Base-by-base conservation (phyloP, 176 grass and related monocot species). In the Lolium perenne region DNA sequence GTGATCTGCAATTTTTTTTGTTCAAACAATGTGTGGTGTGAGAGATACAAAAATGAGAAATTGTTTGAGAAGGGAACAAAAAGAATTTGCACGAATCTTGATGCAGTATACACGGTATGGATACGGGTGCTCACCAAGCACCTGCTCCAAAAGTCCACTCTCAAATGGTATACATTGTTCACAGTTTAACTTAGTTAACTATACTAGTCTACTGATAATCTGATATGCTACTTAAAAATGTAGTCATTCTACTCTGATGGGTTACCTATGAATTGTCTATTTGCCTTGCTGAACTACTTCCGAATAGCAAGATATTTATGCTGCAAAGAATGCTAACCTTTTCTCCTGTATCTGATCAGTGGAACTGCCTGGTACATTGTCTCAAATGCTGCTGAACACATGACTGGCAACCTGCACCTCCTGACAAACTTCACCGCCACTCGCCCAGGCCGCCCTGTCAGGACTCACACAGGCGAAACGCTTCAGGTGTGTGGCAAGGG, bases 401-500 rank as follows among this genome's bases (percentile, higher is more conserved):
- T 82, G 80, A 82, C 65, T 1, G 65, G 80, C 32, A 20, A 71
- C 29, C 48, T 71, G 29, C 29, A 22, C 18, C 48, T 71, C 65
- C 65, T 82, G 65, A 56, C 26, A 5, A 32, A 82, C 47, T 82
- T 82, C 64, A 70, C 10, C 18, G 48, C 80, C 80, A 51, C 26
- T 1, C 15, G 17, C 0, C 79, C 62, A 21, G 23, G 79, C 14
- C 46, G 45, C 61, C 25, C 47, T 1, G 45, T 53, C 2, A 46
- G 22, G 26, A 69, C 47, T 3, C 63, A 69, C 80, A 82, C 63
- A 0, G 63, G 79, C 1, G 11, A 7, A 18, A 54, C 51, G 63
- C 65, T 82, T 29, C 80, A 82, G 29, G 80, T 82, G 29, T 15
- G 64, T 7, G 80, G 80, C 63, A 71, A 71, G 63, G 79, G 80